Evolutionary conservation across 495 filamentous ascomycete genomes (phyloP).

Genomic region (Tuber microsphaerosporum): DNA sequence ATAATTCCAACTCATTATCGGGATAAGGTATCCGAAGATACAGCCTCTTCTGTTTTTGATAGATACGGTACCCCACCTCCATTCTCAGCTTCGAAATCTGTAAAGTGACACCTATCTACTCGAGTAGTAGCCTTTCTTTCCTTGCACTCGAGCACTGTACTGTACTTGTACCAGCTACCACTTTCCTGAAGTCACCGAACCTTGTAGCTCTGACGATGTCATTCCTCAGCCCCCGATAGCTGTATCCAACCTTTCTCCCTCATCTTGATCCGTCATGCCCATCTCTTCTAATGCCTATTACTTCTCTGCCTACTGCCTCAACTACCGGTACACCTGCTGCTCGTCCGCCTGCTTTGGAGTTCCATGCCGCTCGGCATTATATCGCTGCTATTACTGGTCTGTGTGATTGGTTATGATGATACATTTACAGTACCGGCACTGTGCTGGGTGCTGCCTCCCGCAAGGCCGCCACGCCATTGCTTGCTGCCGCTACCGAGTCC

Average conservation of each 20-base stretch:
- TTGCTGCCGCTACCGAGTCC: neutral
- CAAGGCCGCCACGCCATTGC: neutral
- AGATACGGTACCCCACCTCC: neutral
- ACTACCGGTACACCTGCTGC: constrained; percentile 10
- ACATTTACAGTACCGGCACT: neutral
- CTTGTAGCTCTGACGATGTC: neutral
- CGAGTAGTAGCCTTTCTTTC: neutral
- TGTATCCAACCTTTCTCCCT: constrained; percentile 22
- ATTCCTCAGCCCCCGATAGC: constrained; percentile 1
- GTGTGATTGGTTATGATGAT: neutral
- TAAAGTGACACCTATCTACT: neutral
- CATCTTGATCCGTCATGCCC: constrained; percentile 22
- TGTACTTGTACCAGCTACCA: neutral
- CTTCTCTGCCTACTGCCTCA: constrained; percentile 9
- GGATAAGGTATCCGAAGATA: neutral
- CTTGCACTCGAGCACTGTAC: neutral
- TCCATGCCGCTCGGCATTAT: constrained; percentile 2
- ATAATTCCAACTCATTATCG: neutral
- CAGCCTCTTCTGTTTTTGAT: neutral
- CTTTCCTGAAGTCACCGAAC: neutral
- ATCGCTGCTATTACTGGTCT: neutral
- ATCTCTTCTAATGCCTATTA: constrained; percentile 22
- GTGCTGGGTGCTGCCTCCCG: constrained; percentile 2
- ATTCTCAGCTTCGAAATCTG: neutral
- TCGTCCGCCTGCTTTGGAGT: neutral